Evolutionary conservation across 129 eudicot genomes (phyloP).

Genomic region (Arctium lappa): DNA sequence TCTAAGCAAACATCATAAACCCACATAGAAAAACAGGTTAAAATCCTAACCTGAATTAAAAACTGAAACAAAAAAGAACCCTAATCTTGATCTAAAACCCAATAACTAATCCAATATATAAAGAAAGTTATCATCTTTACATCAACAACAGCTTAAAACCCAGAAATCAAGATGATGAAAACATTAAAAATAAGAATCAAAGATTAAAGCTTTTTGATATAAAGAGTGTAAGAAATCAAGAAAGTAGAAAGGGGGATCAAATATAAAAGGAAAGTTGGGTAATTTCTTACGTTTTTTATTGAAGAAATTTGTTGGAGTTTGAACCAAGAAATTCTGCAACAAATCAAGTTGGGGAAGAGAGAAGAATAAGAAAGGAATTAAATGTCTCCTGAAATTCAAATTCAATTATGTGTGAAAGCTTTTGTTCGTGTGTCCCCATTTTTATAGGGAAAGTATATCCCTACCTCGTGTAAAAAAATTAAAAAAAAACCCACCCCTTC

Average conservation of each 20-base stretch:
- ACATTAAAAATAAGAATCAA: background rate
- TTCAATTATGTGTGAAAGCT: slow-evolving; percentile 14
- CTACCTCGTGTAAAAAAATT: too few relatives aligned
- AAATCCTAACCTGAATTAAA: slow-evolving; percentile 9
- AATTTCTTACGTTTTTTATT: too few relatives aligned
- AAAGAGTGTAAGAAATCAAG: too few relatives aligned
- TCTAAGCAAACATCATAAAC: slow-evolving; percentile 7
- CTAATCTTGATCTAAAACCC: slow-evolving; percentile 10
- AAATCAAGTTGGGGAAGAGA: slow-evolving; percentile 25
- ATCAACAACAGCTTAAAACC: slow-evolving; percentile 15
- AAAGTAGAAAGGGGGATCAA: too few relatives aligned
- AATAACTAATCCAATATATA: background rate
- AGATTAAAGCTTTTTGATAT: too few relatives aligned
- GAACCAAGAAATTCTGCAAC: slow-evolving; percentile 15
- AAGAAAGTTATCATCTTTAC: slow-evolving; percentile 1
- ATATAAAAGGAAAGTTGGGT: too few relatives aligned
- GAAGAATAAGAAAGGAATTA: background rate
- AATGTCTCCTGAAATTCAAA: background rate
- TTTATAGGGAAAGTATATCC: background rate
- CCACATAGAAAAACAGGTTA: background rate
- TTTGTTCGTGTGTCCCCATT: slow-evolving; percentile 27
- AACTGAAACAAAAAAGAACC: slow-evolving; percentile 4
- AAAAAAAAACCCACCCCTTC: too few relatives aligned
- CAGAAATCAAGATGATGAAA: slow-evolving; percentile 1
- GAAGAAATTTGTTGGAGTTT: slow-evolving; percentile 4